Evolutionary conservation across 306 rosid genomes (phyloP), one percentile per base, ranked within the genome.

Genomic region (Cicer chorassanicum): DNA sequence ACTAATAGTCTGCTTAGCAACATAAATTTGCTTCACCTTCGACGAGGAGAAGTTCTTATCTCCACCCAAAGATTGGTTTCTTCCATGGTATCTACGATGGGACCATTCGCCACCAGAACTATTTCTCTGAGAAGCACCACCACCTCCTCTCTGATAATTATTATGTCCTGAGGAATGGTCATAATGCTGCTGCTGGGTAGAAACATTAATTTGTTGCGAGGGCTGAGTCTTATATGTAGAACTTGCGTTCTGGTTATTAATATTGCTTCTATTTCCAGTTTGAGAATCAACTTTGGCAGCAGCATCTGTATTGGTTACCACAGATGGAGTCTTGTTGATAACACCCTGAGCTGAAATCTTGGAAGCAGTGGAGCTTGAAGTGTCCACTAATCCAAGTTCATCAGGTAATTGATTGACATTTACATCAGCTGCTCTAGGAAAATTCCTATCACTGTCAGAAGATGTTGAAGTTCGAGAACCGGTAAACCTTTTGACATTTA

Each of bases 1-100:
- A 54, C 82, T 80, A 21, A 84, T 79, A 63, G 95, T 77, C 88
- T 90, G 98, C 74, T 91, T 93, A 51, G 97, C 97, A 80, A 91
- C 98, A 68, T 93, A 93, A 45, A 93, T 85, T 80, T 93, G 98
- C 82, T 93, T 93, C 80, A 85, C 82, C 81, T 93, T 93, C 1
- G 91, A 71, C 2, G 96, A 78, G 42, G 91, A 74, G 19, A 82
- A 91, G 82, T 66, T 86, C 83, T 88, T 88, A 24, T 91, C 97
- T 5, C 88, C 78, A 14, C 91, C 94, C 68, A 46, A 0, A 60
- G 91, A 76, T 74, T 86, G 97, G 79, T 82, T 93, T 81, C 97
- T 88, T 83, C 94, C 97, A 43, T 88, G 92, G 87, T 82, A 89
- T 3, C 96, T 87, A 42, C 97, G 88, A 56, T 88, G 92, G 66